These are phyloP conservation scores for Chaetomium fimeti DNA, from an alignment of 495 filamentous ascomycete species.

Conservation along the genomic window DNA sequence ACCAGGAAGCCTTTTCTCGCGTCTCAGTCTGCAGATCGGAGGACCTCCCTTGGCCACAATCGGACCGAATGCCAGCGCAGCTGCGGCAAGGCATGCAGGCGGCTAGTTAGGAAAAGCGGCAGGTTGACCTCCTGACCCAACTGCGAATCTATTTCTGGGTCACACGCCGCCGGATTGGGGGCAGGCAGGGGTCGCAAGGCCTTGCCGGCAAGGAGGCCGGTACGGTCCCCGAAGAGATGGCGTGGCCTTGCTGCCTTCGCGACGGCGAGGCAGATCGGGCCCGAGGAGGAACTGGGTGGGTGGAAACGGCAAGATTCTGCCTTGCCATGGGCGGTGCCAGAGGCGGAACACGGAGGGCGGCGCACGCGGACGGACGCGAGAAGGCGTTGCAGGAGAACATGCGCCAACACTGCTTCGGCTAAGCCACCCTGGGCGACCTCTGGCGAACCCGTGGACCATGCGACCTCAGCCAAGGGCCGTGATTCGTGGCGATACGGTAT, in stretches of 20 bases:
- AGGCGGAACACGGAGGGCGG: slow-evolving; percentile 12
- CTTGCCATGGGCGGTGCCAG: slow-evolving; percentile 17
- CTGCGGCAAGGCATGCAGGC: slow-evolving; percentile 15
- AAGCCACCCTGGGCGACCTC: not conserved
- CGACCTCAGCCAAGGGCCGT: not conserved
- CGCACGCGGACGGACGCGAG: slow-evolving; percentile 15
- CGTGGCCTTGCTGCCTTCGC: slow-evolving; percentile 23
- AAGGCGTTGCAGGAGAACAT: slow-evolving; percentile 8
- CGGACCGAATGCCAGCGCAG: slow-evolving; percentile 21
- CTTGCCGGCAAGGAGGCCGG: slow-evolving; percentile 18
- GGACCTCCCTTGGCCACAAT: slow-evolving; percentile 16
- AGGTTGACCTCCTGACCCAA: slow-evolving; percentile 12
- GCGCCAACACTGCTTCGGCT: slow-evolving; percentile 12
- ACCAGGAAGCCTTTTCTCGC: slow-evolving; percentile 7
- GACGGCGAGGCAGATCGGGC: slow-evolving; percentile 23
- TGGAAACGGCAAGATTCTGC: slow-evolving; percentile 18
- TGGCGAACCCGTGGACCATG: not conserved
- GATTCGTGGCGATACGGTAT: slow-evolving; percentile 12
- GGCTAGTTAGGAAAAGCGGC: slow-evolving; percentile 15
- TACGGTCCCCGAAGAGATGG: slow-evolving; percentile 19
- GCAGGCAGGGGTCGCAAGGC: slow-evolving; percentile 10
- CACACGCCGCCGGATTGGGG: slow-evolving; percentile 5
- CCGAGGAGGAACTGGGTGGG: too few species aligned
- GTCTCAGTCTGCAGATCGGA: slow-evolving; percentile 15
- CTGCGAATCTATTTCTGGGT: slow-evolving; percentile 19